Base-by-base conservation (phyloP, 108 stramenopile species). In the Bacterosira constricta region DNA sequence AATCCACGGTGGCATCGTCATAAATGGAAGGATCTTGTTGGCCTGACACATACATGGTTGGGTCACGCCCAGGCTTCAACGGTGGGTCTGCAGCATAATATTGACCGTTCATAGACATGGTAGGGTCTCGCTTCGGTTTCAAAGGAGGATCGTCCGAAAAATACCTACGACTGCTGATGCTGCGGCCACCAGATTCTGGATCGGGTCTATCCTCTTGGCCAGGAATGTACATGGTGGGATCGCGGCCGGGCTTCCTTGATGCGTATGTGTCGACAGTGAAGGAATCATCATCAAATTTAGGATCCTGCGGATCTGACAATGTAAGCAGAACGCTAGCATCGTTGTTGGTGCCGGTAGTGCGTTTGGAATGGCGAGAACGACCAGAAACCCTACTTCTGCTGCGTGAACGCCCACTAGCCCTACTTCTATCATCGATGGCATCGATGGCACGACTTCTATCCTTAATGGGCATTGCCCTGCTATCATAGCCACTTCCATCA, bases 81-180 rank as follows among this genome's bases (percentile, higher is more conserved):
- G 41, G 15, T 11, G 41, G 41, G 9, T 6, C 12, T 42, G 26
- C 51, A 6, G 5, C 26, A 6, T 1, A 13, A 0, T 18, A 25
- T 30, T 13, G 6, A 18, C 29, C 51, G 27, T 67, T 39, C 13
- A 67, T 39, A 42, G 53, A 67, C 66, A 67, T 67, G 1, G 66
- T 67, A 1, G 66, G 66, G 1, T 67, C 66, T 27, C 66, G 66
- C 37, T 69, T 69, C 30, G 68, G 68, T 54, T 58, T 69, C 21
- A 69, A 18, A 8, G 68, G 68, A 45, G 68, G 68, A 39, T 69
- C 68, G 32, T 69, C 68, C 30, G n/a, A n/a, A n/a, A 46, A 26
- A 29, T 69, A 69, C 20, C 29, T 57, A 6, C 55, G 54, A n/a
- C n/a, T n/a, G n/a, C n/a, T n/a, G n/a, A n/a, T n/a, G n/a, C n/a